Evolutionary conservation across 2,329 filamentous ascomycete species (phyloP), one percentile per base, ranked within the genome.

Genomic region (Venturiaceae sp.): DNA sequence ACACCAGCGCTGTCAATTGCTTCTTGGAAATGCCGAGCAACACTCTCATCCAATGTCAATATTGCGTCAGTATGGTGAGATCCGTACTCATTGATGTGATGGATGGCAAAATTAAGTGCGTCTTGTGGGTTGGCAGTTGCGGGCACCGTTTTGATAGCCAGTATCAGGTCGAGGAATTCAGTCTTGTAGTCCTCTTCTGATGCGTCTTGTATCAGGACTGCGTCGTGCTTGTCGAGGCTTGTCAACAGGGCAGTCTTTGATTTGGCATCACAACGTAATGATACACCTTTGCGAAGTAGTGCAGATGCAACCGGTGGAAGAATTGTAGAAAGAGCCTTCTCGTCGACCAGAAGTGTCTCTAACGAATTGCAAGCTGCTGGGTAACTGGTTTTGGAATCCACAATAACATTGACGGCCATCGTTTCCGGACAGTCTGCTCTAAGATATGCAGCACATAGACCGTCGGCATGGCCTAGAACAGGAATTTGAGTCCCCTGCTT

Each of bases 31-130:
- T 78, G 77, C 67, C 95, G 86, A 4, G 94, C 92, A 33, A 83
- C 77, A 9, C 79, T 77, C 53, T 77, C 71, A 28, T 84, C 83
- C 5, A 83, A 75, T 0, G 92, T 97, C 61, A 97, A 74, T 69
- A 99, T 95, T 55, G 81, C 84, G 70, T 99, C 94, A 8, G 94
- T 99, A 78, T 99, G 94, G 72, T 95, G 88, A 13, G 91, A 96
- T 56, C 89, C 89, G 75, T 96, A 90, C 4, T 80, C 75, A 75
- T 97, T 97, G 80, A 99, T 95, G 76, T 99, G 94, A 1, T 79
- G 73, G 59, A 96, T 84, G 33, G 92, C 94, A 53, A 84, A 81
- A 55, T 87, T 80, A 36, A 92, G 72, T 5, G 66, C 65, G 3
- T 61, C 61, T 26, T 64, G 61, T 3, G 64, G 56, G 7, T 65